Evolutionary conservation across 257 asterid genomes (phyloP), one percentile per base, ranked within the genome.

Genomic region (Solanum stenotomum): DNA sequence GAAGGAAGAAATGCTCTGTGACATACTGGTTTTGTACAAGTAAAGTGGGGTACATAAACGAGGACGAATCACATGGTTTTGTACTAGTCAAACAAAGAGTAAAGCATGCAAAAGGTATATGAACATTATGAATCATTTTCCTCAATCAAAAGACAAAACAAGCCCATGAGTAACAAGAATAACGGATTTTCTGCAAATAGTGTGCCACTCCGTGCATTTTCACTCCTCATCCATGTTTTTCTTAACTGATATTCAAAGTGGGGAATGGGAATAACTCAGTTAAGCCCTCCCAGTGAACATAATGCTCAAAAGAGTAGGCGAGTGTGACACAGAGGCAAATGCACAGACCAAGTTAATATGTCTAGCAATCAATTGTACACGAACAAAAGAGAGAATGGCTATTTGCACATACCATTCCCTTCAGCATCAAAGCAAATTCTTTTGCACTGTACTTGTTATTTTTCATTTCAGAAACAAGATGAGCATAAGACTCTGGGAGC

Each of bases 381-480:
- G 29, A 22, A 87, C 31, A 87, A 87, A 5, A 8, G 25, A 79
- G 61, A 79, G 85, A 44, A 46, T 6, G 40, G 42, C 33, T 38
- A 72, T 29, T 67, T 68, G 79, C 84, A 90, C 94, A 75, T 93
- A 97, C 99, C 99, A 97, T 97, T 91, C 99, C 99, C 91, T 96
- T 97, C 92, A 97, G 91, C 91, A 97, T 93, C 85, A 94, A 90
- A 87, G 96, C 99, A 89, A 97, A 94, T 88, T 97, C 99, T 94
- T 94, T 96, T 68, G 99, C 90, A 78, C 89, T 93, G 87, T 94
- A 93, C 91, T 96, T 96, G 90, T 93, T 94, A 89, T 87, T 94
- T 91, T 96, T 97, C 93, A 94, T 96, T 88, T 97, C 99, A 89
- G 99, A 95, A 89, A 95, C 96, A 90, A 97, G 98, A 89, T 93